Evolutionary conservation across 2,329 filamentous ascomycete species (phyloP), one percentile per base, ranked within the genome.

Genomic region (Fusarium coffeatum): DNA sequence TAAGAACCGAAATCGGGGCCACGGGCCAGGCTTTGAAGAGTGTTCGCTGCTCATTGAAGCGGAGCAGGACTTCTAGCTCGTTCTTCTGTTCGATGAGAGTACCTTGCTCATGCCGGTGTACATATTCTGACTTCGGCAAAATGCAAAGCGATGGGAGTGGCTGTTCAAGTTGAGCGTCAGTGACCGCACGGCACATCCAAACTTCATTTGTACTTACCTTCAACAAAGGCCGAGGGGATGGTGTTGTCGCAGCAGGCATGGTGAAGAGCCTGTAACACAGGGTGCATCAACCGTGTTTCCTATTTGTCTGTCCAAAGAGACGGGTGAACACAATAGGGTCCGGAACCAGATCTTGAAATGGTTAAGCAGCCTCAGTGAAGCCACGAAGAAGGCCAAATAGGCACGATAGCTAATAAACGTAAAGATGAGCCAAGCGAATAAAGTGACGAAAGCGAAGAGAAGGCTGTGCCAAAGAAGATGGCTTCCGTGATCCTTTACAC

Each of bases 11-110:
- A 3, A 80, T 75, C 0, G 77, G 76, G 0, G 76, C 75, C n/a
- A 80, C 53, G 0, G 75, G 71, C 79, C 79, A 80, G 2, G 74
- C 60, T 9, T 69, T 58, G 40, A 78, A 76, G 0, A 25, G 30
- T 1, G 47, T 58, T 3, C 62, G 54, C 10, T 59, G 64, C 2
- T 77, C 63, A 27, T 80, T 80, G 41, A 76, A 74, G 0, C 59
- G 51, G 18, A 73, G 72, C 3, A 79, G 37, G 1, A 69, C 16
- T 3, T 69, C 54, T 10, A 72, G 61, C 32, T 80, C 78, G n/a
- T 80, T 80, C 1, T 71, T 57, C 71, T 78, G 76, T 41, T 80
- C 79, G 18, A 80, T 80, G 0, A 76, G 20, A 0, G 79, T 80
- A 0, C 78, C 79, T 34, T 76, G 71, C 34, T 79, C 76, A 43